Percentiles rank a stretch among this genome's conserved stretches.
Conservation (phyloP, 352 stramenopile species). For the Elongisporangium anandrum region DNA sequence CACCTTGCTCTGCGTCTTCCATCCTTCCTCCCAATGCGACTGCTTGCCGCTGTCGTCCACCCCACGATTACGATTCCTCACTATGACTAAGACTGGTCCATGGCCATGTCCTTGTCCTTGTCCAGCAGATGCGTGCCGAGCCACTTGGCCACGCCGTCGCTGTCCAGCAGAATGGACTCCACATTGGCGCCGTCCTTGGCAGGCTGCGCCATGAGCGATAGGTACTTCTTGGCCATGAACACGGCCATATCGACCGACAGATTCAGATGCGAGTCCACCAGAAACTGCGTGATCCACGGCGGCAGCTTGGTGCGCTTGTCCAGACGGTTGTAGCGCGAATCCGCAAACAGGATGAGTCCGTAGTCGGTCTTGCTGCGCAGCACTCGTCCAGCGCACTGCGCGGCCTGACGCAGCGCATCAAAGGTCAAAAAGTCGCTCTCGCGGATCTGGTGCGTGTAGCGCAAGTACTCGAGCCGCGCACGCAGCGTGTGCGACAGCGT, state of each 20-base stretch:
- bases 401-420: slow-evolving; percentile 96
- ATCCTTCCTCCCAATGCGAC: too few relatives aligned
- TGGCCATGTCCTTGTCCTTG: slow-evolving; percentile 1
- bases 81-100: background rate
- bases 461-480: slow-evolving; percentile 96
- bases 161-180: slow-evolving; percentile 92
- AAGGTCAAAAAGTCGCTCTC: slow-evolving; percentile 98
- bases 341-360: slow-evolving; percentile 97
- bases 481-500: slow-evolving; percentile 92
- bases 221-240: slow-evolving; percentile 93
- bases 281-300: slow-evolving; percentile 98
- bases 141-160: slow-evolving; percentile 84
- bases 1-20: too few relatives aligned
- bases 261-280: slow-evolving; percentile 95
- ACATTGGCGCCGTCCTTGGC: slow-evolving; percentile 90
- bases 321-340: slow-evolving; percentile 96
- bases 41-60: too few relatives aligned
- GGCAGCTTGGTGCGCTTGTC: slow-evolving; percentile 98
- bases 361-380: slow-evolving; percentile 99
- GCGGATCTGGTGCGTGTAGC: slow-evolving; percentile 90
- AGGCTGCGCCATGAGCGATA: slow-evolving; percentile 95
- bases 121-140: slow-evolving; percentile 36
- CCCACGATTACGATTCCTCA: too few relatives aligned
- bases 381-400: slow-evolving; percentile 97
- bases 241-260: slow-evolving; percentile 96